Evolutionary conservation across 352 stramenopile genomes (phyloP), one percentile per base, ranked within the genome.

Genomic region (Pythium chondricola): DNA sequence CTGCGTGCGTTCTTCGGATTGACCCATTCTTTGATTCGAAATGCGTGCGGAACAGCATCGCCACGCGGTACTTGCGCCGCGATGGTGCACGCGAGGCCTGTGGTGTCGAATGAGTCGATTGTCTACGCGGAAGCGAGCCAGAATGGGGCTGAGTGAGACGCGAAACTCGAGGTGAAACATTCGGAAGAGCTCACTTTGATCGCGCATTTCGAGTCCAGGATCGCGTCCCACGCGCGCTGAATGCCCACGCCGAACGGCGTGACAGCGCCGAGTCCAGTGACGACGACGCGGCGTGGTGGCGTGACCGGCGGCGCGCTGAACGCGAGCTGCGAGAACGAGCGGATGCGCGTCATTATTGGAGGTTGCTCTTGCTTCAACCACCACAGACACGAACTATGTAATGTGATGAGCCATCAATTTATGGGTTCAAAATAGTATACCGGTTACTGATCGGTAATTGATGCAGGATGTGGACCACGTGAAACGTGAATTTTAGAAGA

Each of bases 261-360:
- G 38, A 98, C 85, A 6, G 88, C 80, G 16, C 92, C 92, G 9
- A 97, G 39, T 7, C 92, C 92, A 25, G 92, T 97, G 14, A 97
- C 85, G 5, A 97, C 92, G 14, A 98, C 92, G 20, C 88, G 80
- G 6, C 90, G 75, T 25, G 54, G 80, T 10, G 75, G 71, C 9
- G 69, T 56, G 6, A 74, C 48, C 4, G 82, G 82, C 0, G 73
- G 82, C 18, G 79, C 63, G 10, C 43, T 44, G 51, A 91, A 91
- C 40, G 75, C 71, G 37, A 92, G 70, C 60, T 77, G 72, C 47
- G 77, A 80, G 53, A 86, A 57, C 17, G 65, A 50, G 17, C 74
- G 74, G 16, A 30, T 24, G 13, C 27, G 17, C 9, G 52, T 14
- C 42, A 54, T 56, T n/a, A 13, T 25, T 43, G 14, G 27, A 25